These are phyloP conservation scores for Stemphylium lycopersici DNA, from an alignment of 2,329 filamentous ascomycete genomes.

Conservation along the genomic window DNA sequence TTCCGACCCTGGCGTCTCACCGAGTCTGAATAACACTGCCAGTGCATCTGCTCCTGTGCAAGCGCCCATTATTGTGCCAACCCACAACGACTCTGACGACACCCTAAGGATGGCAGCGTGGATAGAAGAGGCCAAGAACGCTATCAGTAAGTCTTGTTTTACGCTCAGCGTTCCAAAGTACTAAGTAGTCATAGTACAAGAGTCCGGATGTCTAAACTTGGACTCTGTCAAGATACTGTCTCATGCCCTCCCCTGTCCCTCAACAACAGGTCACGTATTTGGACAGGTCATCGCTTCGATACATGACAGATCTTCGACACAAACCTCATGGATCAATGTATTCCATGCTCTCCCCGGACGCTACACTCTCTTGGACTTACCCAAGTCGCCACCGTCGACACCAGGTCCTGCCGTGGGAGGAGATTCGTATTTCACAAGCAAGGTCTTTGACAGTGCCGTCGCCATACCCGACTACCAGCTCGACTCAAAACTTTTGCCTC, in stretches of 20 bases:
- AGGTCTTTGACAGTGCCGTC: slow-evolving; percentile 67
- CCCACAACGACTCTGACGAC: slow-evolving; percentile 28
- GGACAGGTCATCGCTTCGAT: slow-evolving; percentile 61
- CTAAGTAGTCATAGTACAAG: slow-evolving; percentile 35
- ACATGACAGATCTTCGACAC: slow-evolving; percentile 58
- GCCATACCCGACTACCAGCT: slow-evolving; percentile 64
- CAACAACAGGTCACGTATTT: slow-evolving; percentile 58
- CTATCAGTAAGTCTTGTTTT: slow-evolving; percentile 39
- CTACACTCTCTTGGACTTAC: slow-evolving; percentile 66
- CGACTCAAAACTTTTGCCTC: slow-evolving; percentile 56
- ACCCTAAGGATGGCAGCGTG: slow-evolving; percentile 37
- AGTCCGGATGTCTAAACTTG: slow-evolving; percentile 39
- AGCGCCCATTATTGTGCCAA: slow-evolving; percentile 36
- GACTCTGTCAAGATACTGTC: slow-evolving; percentile 63
- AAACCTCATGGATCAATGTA: slow-evolving; percentile 67
- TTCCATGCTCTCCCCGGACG: slow-evolving; percentile 68
- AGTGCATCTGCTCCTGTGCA: slow-evolving; percentile 29
- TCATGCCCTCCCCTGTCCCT: slow-evolving; percentile 65
- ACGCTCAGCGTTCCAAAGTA: background rate
- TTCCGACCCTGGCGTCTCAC: slow-evolving; percentile 46
- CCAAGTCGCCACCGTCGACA: slow-evolving; percentile 67
- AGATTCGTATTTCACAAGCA: slow-evolving; percentile 67
- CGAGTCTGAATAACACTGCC: slow-evolving; percentile 30
- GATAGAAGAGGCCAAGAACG: slow-evolving; percentile 38
- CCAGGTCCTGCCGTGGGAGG: slow-evolving; percentile 58